Percentiles rank a stretch among this genome's conserved stretches.
Evolutionary conservation across 2,329 filamentous ascomycete genomes (phyloP).

Genomic region (Malbranchea zuffiana): DNA sequence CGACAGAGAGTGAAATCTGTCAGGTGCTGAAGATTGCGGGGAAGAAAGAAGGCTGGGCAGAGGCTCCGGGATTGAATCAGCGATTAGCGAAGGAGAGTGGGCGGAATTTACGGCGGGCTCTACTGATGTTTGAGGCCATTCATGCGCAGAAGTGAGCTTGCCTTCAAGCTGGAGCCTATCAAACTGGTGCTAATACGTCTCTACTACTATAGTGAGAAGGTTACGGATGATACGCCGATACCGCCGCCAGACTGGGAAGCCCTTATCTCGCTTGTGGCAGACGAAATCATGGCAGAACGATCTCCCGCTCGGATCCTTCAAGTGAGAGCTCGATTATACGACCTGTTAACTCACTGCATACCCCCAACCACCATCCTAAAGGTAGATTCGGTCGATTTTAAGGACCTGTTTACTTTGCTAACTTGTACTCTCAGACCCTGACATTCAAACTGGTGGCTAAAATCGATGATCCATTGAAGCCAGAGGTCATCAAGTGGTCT

Average conservation of each 20-base stretch:
- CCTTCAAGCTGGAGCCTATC: neutral
- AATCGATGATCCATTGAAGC: conserved; percentile 80
- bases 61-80: conserved; percentile 62
- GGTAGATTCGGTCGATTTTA: conserved; percentile 25
- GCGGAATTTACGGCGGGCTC: conserved; percentile 74
- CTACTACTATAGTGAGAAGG: conserved; percentile 58
- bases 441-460: conserved; percentile 84
- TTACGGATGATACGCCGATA: conserved; percentile 76
- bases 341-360: conserved; percentile 93
- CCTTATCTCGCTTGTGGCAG: conserved; percentile 77
- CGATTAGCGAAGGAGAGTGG: conserved; percentile 85
- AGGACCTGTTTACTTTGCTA: neutral
- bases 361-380: conserved; percentile 89
- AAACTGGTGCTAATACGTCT: neutral
- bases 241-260: conserved; percentile 96
- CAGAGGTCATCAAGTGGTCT: conserved; percentile 88
- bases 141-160: conserved; percentile 81
- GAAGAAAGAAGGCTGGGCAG: conserved; percentile 74
- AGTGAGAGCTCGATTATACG: conserved; percentile 89
- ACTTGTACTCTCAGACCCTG: conserved; percentile 47
- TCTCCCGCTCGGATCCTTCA: conserved; percentile 80
- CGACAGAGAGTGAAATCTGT: conserved; percentile 74
- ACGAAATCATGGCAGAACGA: conserved; percentile 85
- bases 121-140: conserved; percentile 95
- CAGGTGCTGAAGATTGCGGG: conserved; percentile 58